phyloP scores from a whole-genome alignment of 345 rosid genomes.

The Ailanthus altissimus region DNA sequence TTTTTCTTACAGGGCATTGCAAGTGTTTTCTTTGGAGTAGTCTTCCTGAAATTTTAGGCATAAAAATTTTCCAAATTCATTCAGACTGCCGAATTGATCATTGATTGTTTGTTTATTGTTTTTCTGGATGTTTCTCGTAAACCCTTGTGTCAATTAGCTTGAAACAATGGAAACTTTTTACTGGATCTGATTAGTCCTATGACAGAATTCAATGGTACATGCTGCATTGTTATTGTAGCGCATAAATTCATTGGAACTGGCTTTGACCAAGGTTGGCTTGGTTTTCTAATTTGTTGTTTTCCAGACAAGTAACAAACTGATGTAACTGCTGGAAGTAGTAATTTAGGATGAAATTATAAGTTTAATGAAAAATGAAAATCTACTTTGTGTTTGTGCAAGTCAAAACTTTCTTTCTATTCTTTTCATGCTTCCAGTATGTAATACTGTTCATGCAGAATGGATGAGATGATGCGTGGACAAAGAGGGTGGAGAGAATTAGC shows the following conservation, averaged over 20 bases:
- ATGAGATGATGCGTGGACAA: constrained; percentile 94
- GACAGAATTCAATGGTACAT: background rate
- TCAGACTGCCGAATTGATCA: background rate
- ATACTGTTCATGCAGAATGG: constrained; percentile 58
- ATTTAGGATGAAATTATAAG: background rate
- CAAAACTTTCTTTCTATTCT: background rate
- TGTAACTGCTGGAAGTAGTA: background rate
- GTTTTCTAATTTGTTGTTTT: background rate
- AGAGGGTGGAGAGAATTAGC: constrained; percentile 91
- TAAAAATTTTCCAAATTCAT: background rate
- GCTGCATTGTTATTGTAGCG: background rate
- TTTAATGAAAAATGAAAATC: background rate
- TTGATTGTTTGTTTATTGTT: background rate
- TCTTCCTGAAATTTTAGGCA: background rate
- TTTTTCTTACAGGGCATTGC: background rate
- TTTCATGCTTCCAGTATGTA: constrained; percentile 5
- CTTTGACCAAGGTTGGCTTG: background rate
- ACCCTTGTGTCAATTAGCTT: background rate
- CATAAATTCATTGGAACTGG: constrained; percentile 2
- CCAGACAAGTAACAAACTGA: background rate
- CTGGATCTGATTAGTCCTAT: background rate
- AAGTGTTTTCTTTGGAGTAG: background rate
- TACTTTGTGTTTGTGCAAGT: background rate
- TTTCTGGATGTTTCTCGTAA: background rate
- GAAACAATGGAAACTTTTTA: background rate